phyloP scores from a whole-genome alignment of 441 rosid species.

The Lepidium campestre region DNA sequence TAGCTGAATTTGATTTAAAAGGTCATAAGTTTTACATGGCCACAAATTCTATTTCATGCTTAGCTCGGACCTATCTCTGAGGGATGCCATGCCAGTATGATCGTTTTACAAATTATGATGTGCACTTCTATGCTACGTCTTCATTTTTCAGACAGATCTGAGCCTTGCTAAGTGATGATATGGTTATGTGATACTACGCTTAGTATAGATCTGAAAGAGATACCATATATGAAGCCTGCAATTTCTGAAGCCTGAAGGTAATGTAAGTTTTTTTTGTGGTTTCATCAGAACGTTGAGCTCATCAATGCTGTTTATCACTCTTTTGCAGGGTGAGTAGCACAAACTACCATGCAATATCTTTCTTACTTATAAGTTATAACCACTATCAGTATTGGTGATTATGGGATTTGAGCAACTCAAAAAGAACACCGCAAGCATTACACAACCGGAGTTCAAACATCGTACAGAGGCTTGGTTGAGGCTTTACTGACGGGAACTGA shows the following conservation, averaged over 20 bases:
- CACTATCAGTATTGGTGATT: not conserved
- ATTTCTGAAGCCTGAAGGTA: constrained; percentile 1
- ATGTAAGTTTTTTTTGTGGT: not conserved
- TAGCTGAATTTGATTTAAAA: not conserved
- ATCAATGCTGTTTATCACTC: not conserved
- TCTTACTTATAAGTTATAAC: not conserved
- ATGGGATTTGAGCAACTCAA: not conserved
- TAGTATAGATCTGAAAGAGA: constrained; percentile 4
- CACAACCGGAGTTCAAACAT: not conserved
- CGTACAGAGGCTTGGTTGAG: not conserved
- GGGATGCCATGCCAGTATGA: constrained; percentile 9
- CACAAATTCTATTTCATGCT: not conserved
- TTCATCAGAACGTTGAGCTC: not conserved
- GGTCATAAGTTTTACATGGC: not conserved
- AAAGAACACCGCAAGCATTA: not conserved
- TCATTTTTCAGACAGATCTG: not conserved
- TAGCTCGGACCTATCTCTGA: not conserved
- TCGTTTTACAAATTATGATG: not conserved
- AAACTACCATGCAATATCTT: not conserved
- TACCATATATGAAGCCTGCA: not conserved
- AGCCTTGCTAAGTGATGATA: not conserved
- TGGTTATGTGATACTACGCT: not conserved
- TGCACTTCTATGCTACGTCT: not conserved
- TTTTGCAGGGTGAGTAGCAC: not conserved
- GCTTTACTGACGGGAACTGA: not conserved